Base-by-base conservation (phyloP, 352 stramenopile genomes). In the Nothophytophthora sp. region DNA sequence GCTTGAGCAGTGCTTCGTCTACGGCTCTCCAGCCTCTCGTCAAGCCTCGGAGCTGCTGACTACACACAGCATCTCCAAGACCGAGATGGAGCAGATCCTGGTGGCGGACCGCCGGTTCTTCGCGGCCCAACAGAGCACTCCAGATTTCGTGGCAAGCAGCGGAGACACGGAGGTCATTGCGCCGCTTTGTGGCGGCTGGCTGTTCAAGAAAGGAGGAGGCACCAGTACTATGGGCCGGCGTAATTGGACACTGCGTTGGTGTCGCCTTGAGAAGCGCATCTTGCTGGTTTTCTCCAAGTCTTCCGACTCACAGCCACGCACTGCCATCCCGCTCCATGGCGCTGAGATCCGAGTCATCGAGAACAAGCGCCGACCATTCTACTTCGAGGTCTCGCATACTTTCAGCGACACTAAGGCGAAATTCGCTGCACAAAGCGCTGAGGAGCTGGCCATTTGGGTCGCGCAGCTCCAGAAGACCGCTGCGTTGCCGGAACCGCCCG, bases 241-340 rank as follows among this genome's bases (percentile, higher is more conserved):
- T 40, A 93, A 88, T 52, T 93, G 83, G 83, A 80, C 67, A 8
- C 51, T 72, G n/a, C 77, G 83, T 15, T 93, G 83, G 83, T 93
- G 83, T 40, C 72, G 81, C 19, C 74, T 93, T 23, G 83, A 93
- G 40, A 70, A 70, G 23, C 82, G 81, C 25, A 88, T 91, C 45
- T 55, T 93, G 37, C 66, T 90, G 23, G 76, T 91, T 20, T 91
- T 88, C 49, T 68, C 66, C 4, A 60, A 69, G 4, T 74, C 77
- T 2, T 70, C 48, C 0, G 78, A 90, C 46, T 44, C 39, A n/a
- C 53, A 76, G 7, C 78, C 83, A 12, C 79, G 81, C 44, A 75
- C 80, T 13, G 76, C 83, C 10, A 81, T 93, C 32, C 62, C 81
- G 12, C 48, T 93, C 2, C 78, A 88, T 32, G 73, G 78, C 15